Percentiles rank a stretch among this genome's conserved stretches.
Conservation (phyloP, 1,139 yeast species). For the Blastobotrys apis region DNA sequence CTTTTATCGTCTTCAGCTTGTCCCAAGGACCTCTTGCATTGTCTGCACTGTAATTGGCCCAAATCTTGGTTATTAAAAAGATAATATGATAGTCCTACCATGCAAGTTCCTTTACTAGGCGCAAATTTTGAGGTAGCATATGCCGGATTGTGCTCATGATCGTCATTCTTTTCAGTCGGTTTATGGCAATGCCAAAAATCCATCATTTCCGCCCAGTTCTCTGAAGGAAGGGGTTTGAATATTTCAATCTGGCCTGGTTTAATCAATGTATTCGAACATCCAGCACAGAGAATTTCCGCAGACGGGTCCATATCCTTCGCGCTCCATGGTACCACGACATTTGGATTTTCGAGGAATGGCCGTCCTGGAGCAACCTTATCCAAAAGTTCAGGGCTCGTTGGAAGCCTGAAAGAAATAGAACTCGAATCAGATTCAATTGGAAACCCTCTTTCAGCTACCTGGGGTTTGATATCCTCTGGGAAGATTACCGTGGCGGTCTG, state of each 20-base stretch:
- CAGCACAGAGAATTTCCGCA: conserved; percentile 10
- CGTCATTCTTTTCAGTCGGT: conserved; percentile 45
- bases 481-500: conserved; percentile 14
- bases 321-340: conserved; percentile 23
- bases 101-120: conserved; percentile 45
- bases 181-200: conserved; percentile 96
- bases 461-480: conserved; percentile 25
- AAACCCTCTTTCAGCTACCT: conserved; percentile 17
- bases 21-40: conserved; percentile 21
- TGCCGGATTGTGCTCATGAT: conserved; percentile 24
- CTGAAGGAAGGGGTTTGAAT: conserved; percentile 75
- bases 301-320: conserved; percentile 16
- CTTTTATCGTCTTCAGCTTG: conserved; percentile 15
- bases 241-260: conserved; percentile 13
- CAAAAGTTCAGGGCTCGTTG: conserved; percentile 24
- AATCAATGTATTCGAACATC: conserved; percentile 14
- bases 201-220: conserved; percentile 92
- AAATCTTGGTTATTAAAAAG: conserved; percentile 38
- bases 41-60: conserved; percentile 14
- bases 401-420: conserved; percentile 24
- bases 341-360: conserved; percentile 17
- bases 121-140: conserved; percentile 37
- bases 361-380: not conserved
- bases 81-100: conserved; percentile 59
- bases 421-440: conserved; percentile 14